A percentile compares a stretch with the other conserved stretches of the same genome.
Evolutionary conservation across 2,329 filamentous ascomycete species (phyloP).

Genomic region (Bipolaris gigantea): DNA sequence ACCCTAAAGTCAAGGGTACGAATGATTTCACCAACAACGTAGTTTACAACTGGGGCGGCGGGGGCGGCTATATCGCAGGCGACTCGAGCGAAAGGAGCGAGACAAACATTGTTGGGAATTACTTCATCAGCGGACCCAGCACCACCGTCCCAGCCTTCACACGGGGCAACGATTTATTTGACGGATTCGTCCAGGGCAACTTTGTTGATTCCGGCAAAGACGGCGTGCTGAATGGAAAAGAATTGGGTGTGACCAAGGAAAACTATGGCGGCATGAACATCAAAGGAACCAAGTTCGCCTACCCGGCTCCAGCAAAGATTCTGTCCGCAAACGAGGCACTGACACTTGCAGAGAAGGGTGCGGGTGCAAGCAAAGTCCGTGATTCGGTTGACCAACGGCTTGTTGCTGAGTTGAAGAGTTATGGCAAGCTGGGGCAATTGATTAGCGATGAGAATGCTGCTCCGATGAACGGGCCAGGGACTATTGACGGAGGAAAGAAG

Average conservation of each 20-base stretch:
- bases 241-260: slow-evolving; percentile 47
- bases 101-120: slow-evolving; percentile 60
- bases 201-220: slow-evolving; percentile 57
- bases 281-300: slow-evolving; percentile 46
- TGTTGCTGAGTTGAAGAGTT: slow-evolving; percentile 51
- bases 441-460: slow-evolving; percentile 52
- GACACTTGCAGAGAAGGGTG: slow-evolving; percentile 45
- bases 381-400: slow-evolving; percentile 51
- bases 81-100: slow-evolving; percentile 53
- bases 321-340: slow-evolving; percentile 49
- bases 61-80: slow-evolving; percentile 59
- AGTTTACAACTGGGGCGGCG: slow-evolving; percentile 60
- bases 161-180: slow-evolving; percentile 58
- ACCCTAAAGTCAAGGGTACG: slow-evolving; percentile 60
- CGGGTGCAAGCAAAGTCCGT: slow-evolving; percentile 50
- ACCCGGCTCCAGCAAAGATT: slow-evolving; percentile 48
- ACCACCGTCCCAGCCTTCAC: slow-evolving; percentile 57
- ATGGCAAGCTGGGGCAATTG: slow-evolving; percentile 50
- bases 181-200: slow-evolving; percentile 57
- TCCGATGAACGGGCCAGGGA: slow-evolving; percentile 48
- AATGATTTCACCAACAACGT: slow-evolving; percentile 58
- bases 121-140: slow-evolving; percentile 59
- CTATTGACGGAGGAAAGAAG: slow-evolving; percentile 44
- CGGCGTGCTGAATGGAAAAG: slow-evolving; percentile 53
- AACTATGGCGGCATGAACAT: slow-evolving; percentile 56